Percentiles rank a stretch among this genome's conserved stretches.
Evolutionary conservation across 1,284 basidiomycete genomes (phyloP).

Genomic region (Puccinia hordei): DNA sequence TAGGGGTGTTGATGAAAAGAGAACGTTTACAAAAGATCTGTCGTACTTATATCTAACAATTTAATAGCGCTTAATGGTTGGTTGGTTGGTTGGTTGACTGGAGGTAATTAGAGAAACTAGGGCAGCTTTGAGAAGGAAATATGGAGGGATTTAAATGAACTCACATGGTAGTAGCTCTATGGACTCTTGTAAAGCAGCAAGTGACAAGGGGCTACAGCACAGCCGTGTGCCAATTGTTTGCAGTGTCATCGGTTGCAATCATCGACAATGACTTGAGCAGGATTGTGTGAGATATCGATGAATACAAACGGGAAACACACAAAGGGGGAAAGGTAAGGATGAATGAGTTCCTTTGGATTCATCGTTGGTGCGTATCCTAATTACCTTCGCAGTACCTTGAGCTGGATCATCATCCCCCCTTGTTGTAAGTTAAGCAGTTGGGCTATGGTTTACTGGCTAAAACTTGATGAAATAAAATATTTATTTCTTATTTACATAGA

Average conservation of each 20-base stretch:
- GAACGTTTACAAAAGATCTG: neutral
- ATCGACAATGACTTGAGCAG: neutral
- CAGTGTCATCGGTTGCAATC: neutral
- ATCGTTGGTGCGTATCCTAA: neutral
- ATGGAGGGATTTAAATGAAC: neutral
- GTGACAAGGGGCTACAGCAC: neutral
- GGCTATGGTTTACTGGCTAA: too few species aligned
- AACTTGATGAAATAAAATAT: too few species aligned
- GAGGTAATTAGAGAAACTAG: neutral
- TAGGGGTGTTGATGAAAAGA: too few species aligned
- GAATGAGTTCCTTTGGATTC: neutral
- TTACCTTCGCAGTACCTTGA: neutral
- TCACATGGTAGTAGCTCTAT: neutral
- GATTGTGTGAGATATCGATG: conserved; percentile 2
- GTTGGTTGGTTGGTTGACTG: neutral
- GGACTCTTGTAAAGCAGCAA: neutral
- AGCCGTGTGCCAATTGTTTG: neutral
- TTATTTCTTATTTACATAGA: too few species aligned
- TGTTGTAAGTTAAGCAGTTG: too few species aligned
- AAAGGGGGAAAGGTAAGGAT: neutral
- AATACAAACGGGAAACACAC: conserved; percentile 16
- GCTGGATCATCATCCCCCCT: neutral
- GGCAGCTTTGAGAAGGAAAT: neutral
- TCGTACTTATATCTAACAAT: neutral
- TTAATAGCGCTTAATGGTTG: neutral